Percentiles rank a stretch among this genome's conserved stretches.
Evolutionary conservation across 169 alveolate species (phyloP).

Genomic region (Plasmodium vinckei): DNA sequence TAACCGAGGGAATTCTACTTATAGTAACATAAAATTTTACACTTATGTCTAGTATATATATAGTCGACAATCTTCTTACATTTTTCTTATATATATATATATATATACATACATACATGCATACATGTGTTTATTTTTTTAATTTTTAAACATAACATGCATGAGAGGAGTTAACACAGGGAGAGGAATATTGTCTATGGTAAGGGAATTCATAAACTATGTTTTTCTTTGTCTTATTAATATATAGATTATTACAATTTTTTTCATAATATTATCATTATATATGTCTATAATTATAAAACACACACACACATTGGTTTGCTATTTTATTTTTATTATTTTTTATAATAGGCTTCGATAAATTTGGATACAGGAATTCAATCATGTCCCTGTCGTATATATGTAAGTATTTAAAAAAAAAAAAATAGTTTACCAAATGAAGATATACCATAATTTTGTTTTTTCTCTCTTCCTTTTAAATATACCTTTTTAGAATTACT

Average conservation of each 20-base stretch:
- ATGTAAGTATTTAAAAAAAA: not conserved
- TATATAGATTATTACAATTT: not conserved
- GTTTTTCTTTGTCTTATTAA: not conserved
- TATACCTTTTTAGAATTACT: constrained; percentile 21
- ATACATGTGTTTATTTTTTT: not conserved
- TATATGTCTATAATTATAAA: not conserved
- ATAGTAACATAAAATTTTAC: constrained; percentile 17
- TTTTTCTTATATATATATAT: no score
- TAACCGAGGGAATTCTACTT: constrained; percentile 6
- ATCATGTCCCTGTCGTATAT: not conserved
- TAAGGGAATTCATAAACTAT: not conserved
- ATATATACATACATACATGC: not conserved
- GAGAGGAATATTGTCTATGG: constrained; percentile 28
- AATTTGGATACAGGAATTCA: no score
- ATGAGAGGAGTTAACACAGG: constrained; percentile 44
- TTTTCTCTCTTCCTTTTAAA: not conserved
- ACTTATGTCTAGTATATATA: not conserved
- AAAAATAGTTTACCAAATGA: not conserved
- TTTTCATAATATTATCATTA: not conserved
- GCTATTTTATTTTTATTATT: not conserved
- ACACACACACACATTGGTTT: not conserved
- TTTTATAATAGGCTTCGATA: not conserved
- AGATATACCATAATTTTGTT: not conserved
- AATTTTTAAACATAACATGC: constrained; percentile 26
- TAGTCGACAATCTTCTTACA: no score